Evolutionary conservation across 352 stramenopile genomes (phyloP).

Genomic region (Peronospora destructor): DNA sequence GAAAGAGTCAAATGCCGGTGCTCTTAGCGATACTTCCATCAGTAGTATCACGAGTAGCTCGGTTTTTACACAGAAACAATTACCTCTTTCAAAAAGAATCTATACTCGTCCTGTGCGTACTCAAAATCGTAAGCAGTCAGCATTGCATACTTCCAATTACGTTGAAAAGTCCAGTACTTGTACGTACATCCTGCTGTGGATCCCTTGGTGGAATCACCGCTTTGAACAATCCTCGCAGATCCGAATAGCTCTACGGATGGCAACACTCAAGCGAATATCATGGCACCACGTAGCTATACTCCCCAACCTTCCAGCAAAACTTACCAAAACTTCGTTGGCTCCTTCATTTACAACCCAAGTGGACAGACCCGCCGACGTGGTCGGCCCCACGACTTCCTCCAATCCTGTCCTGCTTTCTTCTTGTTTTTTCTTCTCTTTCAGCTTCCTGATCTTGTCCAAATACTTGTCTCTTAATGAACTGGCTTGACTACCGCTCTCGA

Average conservation of each 20-base stretch:
- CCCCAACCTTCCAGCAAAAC: constrained; percentile 3
- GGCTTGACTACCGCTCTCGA: constrained; percentile 9
- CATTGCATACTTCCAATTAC: neutral
- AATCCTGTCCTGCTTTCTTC: constrained; percentile 13
- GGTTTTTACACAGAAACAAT: neutral
- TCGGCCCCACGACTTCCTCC: constrained; percentile 22
- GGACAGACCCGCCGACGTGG: constrained; percentile 50
- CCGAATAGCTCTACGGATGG: constrained; percentile 45
- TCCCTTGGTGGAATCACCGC: constrained; percentile 47
- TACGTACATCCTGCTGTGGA: constrained; percentile 43
- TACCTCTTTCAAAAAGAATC: constrained; percentile 63
- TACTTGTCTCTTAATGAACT: constrained; percentile 60
- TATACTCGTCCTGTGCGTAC: constrained; percentile 47
- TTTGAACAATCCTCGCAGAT: constrained; percentile 52
- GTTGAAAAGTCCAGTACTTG: neutral
- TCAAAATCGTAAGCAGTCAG: neutral
- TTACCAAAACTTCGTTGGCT: constrained; percentile 62
- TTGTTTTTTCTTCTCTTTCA: constrained; percentile 54
- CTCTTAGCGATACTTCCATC: neutral
- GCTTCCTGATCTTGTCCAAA: constrained; percentile 58
- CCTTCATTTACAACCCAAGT: constrained; percentile 70
- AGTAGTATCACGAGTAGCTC: neutral
- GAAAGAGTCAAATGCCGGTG: neutral
- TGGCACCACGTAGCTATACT: neutral
- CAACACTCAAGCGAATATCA: neutral